Evolutionary conservation across 306 rosid species (phyloP).

Genomic region (Inga leiocalycina): DNA sequence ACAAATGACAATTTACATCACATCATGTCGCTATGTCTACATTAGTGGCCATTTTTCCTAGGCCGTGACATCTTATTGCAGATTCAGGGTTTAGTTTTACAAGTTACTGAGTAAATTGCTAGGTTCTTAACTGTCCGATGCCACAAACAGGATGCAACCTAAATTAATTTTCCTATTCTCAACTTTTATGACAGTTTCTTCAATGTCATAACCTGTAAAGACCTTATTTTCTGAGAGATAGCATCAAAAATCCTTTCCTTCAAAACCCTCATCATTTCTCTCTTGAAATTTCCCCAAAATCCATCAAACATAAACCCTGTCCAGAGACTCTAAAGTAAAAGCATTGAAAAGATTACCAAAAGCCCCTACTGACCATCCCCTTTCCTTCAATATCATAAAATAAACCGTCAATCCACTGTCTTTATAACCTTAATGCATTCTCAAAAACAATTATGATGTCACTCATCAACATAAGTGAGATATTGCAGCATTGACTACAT

Average conservation of each 20-base stretch:
- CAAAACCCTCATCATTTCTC: not conserved
- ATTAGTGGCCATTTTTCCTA: not conserved
- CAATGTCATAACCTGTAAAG: not conserved
- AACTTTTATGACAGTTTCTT: not conserved
- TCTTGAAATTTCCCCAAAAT: not conserved
- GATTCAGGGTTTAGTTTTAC: not conserved
- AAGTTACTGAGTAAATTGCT: not conserved
- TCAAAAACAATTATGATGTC: constrained; percentile 20
- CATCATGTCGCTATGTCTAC: not conserved
- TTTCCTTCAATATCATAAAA: constrained; percentile 2
- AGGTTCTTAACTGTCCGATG: not conserved
- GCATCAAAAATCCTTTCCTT: not conserved
- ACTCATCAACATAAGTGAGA: not conserved
- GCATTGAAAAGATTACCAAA: not conserved
- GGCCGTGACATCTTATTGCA: not conserved
- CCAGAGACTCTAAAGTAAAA: not conserved
- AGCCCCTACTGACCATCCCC: not conserved
- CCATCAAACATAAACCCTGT: not conserved
- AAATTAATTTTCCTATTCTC: constrained; percentile 2
- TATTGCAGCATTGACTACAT: constrained; percentile 47
- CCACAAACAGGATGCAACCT: not conserved
- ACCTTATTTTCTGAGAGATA: not conserved
- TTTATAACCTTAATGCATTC: not conserved
- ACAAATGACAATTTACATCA: not conserved
- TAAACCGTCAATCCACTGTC: not conserved